Evolutionary conservation across 2,329 filamentous ascomycete genomes (phyloP), one percentile per base, ranked within the genome.

Genomic region (Colletotrichum brevisporum): DNA sequence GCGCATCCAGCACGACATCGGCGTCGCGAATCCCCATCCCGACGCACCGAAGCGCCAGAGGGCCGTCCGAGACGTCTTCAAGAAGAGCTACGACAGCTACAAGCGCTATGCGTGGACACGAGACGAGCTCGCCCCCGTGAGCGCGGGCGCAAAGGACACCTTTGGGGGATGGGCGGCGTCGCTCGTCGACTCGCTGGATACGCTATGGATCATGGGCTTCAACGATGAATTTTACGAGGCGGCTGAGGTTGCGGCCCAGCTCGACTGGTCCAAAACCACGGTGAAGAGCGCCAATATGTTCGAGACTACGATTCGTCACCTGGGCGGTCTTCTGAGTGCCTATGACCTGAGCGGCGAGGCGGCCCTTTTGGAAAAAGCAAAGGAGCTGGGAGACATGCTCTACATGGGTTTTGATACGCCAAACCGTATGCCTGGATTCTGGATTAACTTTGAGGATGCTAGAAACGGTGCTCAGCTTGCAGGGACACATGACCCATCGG

Each of bases 221-320:
- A 82, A 82, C 64, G 76, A 69, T 2, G 85, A 88, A n/a, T 88
- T 88, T 71, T 78, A 82, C 27, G 80, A 83, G 39, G 85, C 85
- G 15, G 82, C 84, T 3, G 75, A 81, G 47, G 80, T 77, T 53
- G 83, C 82, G 26, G 76, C 75, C 26, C 64, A 47, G 78, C 83
- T 91, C 51, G 83, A 89, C 74, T 90, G 88, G 78, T 85, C 83
- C 0, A 82, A 81, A 0, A 86, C 84, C 0, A 72, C 71, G 1
- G 75, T 75, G 1, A 75, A 77, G 3, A 82, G 84, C 13, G 82
- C 88, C 52, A 92, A 91, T 70, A 81, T 92, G 0, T 93, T 93
- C 70, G 91, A 93, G 78, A 92, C 90, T 1, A 92, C 86, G 9
- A 93, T 93, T 65, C 86, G 91, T 47, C 93, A 93, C 75, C 84